Evolutionary conservation across 345 rosid species (phyloP).

Genomic region (Linum tenue): DNA sequence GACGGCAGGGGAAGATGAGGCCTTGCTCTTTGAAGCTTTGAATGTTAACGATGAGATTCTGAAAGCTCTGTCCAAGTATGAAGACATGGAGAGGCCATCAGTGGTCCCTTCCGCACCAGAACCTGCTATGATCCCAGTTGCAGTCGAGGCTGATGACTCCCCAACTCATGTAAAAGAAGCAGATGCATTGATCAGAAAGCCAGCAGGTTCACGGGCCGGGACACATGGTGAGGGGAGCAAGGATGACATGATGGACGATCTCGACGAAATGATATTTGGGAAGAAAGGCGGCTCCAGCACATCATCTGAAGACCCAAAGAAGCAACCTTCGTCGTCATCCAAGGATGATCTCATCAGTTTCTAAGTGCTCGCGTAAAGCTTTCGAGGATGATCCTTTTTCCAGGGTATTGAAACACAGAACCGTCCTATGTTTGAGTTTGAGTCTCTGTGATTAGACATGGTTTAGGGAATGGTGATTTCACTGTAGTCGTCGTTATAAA

Average conservation of each 20-base stretch:
- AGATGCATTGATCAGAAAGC: slow-evolving; percentile 65
- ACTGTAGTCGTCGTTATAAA: too few species aligned
- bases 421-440: too few species aligned
- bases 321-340: slow-evolving; percentile 34
- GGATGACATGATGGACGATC: slow-evolving; percentile 92
- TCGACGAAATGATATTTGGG: slow-evolving; percentile 92
- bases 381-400: too few species aligned
- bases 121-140: slow-evolving; percentile 81
- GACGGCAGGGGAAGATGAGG: slow-evolving; percentile 72
- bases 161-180: slow-evolving; percentile 39
- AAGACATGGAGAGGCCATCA: slow-evolving; percentile 52
- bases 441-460: too few species aligned
- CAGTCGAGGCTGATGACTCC: slow-evolving; percentile 73
- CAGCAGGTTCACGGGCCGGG: slow-evolving; percentile 49
- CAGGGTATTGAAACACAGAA: too few species aligned
- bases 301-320: slow-evolving; percentile 42
- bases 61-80: slow-evolving; percentile 62
- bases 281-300: slow-evolving; percentile 45
- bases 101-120: slow-evolving; percentile 39
- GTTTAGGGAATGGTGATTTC: too few species aligned
- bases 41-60: slow-evolving; percentile 85
- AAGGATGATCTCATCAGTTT: slow-evolving; percentile 76
- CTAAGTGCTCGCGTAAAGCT: too few species aligned
- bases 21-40: slow-evolving; percentile 81
- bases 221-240: slow-evolving; percentile 42